These are phyloP conservation scores for Clarireedia paspali DNA, from an alignment of 2,329 filamentous ascomycete species.

Conservation along the genomic window DNA sequence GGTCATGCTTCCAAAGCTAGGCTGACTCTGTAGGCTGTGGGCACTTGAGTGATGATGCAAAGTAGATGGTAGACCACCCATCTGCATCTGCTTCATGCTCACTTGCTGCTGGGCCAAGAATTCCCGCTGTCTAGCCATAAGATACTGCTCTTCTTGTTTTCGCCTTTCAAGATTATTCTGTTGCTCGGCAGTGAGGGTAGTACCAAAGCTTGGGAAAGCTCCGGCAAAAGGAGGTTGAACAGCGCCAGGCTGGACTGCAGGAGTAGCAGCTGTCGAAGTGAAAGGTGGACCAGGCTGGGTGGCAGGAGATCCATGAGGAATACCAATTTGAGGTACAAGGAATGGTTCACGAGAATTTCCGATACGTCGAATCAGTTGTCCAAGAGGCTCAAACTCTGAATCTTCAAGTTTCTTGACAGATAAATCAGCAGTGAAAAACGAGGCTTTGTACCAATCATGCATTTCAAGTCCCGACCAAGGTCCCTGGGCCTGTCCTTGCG, in stretches of 20 bases:
- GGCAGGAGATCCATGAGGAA: slow-evolving; percentile 73
- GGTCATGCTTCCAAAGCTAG: slow-evolving; percentile 89
- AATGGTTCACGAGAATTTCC: slow-evolving; percentile 97
- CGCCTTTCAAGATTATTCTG: slow-evolving; percentile 94
- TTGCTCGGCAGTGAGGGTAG: slow-evolving; percentile 92
- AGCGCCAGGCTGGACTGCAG: slow-evolving; percentile 47
- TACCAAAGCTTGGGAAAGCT: slow-evolving; percentile 92
- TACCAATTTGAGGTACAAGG: slow-evolving; percentile 92
- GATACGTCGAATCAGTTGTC: slow-evolving; percentile 89
- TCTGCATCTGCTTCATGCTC: slow-evolving; percentile 63
- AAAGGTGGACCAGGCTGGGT: slow-evolving; percentile 32
- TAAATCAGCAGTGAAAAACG: slow-evolving; percentile 92
- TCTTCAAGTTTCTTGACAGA: slow-evolving; percentile 95
- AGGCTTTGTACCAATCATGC: slow-evolving; percentile 99
- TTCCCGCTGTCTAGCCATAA: slow-evolving; percentile 94
- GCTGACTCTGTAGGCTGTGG: slow-evolving; percentile 93
- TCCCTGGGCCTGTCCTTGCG: slow-evolving; percentile 83
- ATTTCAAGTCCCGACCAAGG: slow-evolving; percentile 96
- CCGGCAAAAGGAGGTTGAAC: slow-evolving; percentile 84
- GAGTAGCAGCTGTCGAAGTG: slow-evolving; percentile 31
- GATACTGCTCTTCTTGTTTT: slow-evolving; percentile 96
- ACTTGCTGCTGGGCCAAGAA: slow-evolving; percentile 83
- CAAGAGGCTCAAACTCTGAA: slow-evolving; percentile 85
- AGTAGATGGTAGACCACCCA: slow-evolving; percentile 41
- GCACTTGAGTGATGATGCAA: slow-evolving; percentile 92